Base-by-base conservation (phyloP, 495 filamentous ascomycete species). In the Halenospora varia region DNA sequence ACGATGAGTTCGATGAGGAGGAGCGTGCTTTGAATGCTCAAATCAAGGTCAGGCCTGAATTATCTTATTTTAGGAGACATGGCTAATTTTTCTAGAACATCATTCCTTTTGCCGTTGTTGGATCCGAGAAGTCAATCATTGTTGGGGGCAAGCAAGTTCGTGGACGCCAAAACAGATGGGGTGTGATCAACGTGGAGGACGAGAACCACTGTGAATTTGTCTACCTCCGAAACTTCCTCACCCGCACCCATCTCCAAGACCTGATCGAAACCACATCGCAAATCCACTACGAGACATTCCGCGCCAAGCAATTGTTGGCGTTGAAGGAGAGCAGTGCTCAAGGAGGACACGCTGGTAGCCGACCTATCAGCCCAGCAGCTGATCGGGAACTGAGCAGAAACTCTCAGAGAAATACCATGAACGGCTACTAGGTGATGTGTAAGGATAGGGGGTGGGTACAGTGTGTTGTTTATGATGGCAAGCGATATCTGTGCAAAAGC, bases 281-380 rank as follows among this genome's bases (percentile, higher is more conserved):
- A 78, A 99, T 97, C 75, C 94, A 99, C 79, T 99, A 99, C 78
- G 94, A 99, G 81, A 95, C 90, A 50, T 99, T 97, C 92, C 93
- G 94, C 75, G 93, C 94, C 62, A 99, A 97, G 83, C 95, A 99
- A 75, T 80, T 99, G 66, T 74, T 99, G 63, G 94, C 94, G 49
- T 82, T 99, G 65, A 97, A 97, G 83, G 94, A 99, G 80, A 94
- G 88, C 78, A 96, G 90, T 70, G 90, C 89, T 57, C 88, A 89
- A 55, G 81, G 81, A 57, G 84, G 87, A 62, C 86, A 89, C 72
- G 74, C 74, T 51, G 86, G 88, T 62, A 94, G 90, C 79, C 80
- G 94, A 70, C 94, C 94, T 59, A 98, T 98, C 77, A 92, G 87
- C 66, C 94, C 94, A 25, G 82, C 90, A 51, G 92, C 95, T 20